These are phyloP conservation scores for Stylosanthes scabra DNA, from an alignment of 331 rosid genomes.

Conservation along the genomic window DNA sequence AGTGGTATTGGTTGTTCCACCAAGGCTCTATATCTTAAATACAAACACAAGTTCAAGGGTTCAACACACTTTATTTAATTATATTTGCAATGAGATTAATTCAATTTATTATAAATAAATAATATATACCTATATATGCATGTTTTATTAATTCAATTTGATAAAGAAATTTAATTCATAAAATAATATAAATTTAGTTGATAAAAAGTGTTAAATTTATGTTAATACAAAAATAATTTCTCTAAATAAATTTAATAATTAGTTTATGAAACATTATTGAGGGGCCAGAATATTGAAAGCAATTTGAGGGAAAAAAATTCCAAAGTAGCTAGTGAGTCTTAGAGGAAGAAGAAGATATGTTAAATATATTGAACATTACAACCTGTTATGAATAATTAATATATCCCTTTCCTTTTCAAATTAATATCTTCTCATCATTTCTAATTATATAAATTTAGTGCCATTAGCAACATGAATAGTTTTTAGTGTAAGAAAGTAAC, in stretches of 20 bases:
- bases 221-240: background rate
- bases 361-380: slow-evolving; percentile 2
- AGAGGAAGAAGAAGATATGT: background rate
- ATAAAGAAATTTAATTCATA: too few species aligned
- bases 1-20: too few species aligned
- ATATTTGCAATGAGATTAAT: too few species aligned
- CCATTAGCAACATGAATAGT: slow-evolving; percentile 48
- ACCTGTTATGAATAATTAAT: slow-evolving; percentile 1
- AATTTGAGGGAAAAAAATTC: slow-evolving; percentile 13
- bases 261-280: slow-evolving; percentile 28
- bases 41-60: too few species aligned
- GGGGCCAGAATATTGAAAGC: slow-evolving; percentile 49
- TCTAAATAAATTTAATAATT: slow-evolving; percentile 35
- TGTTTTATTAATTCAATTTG: too few species aligned
- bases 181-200: background rate
- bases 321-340: background rate
- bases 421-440: background rate
- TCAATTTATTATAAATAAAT: too few species aligned
- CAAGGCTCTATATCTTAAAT: too few species aligned
- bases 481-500: slow-evolving; percentile 37
- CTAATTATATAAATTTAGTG: slow-evolving; percentile 43
- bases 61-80: too few species aligned
- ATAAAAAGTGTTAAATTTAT: slow-evolving; percentile 22
- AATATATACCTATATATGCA: too few species aligned
- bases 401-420: slow-evolving; percentile 10